Percentiles rank a stretch among this genome's conserved stretches.
phyloP scores from a whole-genome alignment of 768 basidiomycete species.

The Suillus placidus region DNA sequence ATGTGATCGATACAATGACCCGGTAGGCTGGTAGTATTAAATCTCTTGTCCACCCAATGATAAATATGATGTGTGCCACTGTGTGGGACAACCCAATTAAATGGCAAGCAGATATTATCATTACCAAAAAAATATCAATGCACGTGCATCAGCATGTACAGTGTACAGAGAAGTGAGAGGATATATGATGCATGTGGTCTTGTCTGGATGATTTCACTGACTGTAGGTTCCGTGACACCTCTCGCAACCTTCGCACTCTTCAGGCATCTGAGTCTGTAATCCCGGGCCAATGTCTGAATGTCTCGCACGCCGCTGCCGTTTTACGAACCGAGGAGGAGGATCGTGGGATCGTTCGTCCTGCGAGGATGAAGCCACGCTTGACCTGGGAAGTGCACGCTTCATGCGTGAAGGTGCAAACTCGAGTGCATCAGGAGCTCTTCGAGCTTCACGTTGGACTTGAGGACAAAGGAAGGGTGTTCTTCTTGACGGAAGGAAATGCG shows the following conservation, averaged over 20 bases:
- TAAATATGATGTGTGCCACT: neutral
- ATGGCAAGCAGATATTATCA: neutral
- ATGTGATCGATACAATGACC: neutral
- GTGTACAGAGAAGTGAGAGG: neutral
- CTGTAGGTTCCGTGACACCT: neutral
- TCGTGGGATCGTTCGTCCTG: conserved; percentile 10
- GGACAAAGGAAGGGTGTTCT: neutral
- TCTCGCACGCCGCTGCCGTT: conserved; percentile 29
- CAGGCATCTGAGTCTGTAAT: neutral
- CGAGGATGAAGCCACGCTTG: conserved; percentile 15
- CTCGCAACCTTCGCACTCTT: neutral
- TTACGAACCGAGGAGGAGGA: conserved; percentile 13
- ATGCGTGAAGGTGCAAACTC: conserved; percentile 14
- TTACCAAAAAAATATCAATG: neutral
- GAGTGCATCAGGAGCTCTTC: neutral
- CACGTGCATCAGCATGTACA: neutral
- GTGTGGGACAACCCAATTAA: neutral
- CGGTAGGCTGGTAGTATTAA: neutral
- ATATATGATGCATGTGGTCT: neutral
- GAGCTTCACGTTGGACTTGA: neutral
- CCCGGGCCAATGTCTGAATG: conserved; percentile 17
- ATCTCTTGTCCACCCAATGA: neutral
- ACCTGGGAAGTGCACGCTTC: conserved; percentile 33
- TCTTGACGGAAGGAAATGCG: neutral
- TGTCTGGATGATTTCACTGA: neutral